Base-by-base conservation (phyloP, 192 early-diverging fungal species). In the Mortierella antarctica region DNA sequence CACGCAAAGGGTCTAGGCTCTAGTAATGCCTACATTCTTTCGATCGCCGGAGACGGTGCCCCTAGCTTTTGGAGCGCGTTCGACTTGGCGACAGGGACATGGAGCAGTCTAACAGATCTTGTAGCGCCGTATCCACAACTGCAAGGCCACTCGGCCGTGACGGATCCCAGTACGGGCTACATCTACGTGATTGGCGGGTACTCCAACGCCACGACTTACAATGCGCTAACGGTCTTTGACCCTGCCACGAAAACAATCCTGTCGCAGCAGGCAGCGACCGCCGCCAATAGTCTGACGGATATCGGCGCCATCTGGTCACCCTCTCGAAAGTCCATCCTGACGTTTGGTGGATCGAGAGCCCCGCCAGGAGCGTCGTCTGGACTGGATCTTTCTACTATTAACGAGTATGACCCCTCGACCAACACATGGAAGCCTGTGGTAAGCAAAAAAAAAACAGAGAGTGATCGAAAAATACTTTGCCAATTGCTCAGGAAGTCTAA, bases 141-240 rank as follows among this genome's bases (percentile, higher is more conserved):
- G 51, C 63, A 80, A 13, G 76, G 76, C 6, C 76, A 67, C n/a
- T 0, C 70, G 0, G 57, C 42, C 0, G 76, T 71, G 2, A 21
- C 48, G 20, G 58, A 71, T 41, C 76, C 76, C 1, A 45, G 31
- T 9, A 71, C 60, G 18, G 76, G 76, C 0, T 59, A 62, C 10
- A 54, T 80, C 2, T 80, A 80, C 20, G 21, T 80, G 0, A 41
- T 80, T 55, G 76, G 76, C 55, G 76, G 76, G 11, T 71, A 55
- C 51, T 65, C 17, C 14, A 20, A 39, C 7, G 44, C 39, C 4
- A 58, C 54, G 23, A 61, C 64, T 1, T 56, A 67, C 58, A 80
- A 80, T 31, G 21, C 23, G 11, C 12, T 80, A 41, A 80, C 61
- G 45, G 52, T 71, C 2, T 62, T 67, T 51, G 58, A 80, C 41